A percentile compares a stretch with the other conserved stretches of the same genome.
These are phyloP conservation scores for Heracleum sosnowskyi DNA, from an alignment of 129 eudicot species.

Conservation along the genomic window DNA sequence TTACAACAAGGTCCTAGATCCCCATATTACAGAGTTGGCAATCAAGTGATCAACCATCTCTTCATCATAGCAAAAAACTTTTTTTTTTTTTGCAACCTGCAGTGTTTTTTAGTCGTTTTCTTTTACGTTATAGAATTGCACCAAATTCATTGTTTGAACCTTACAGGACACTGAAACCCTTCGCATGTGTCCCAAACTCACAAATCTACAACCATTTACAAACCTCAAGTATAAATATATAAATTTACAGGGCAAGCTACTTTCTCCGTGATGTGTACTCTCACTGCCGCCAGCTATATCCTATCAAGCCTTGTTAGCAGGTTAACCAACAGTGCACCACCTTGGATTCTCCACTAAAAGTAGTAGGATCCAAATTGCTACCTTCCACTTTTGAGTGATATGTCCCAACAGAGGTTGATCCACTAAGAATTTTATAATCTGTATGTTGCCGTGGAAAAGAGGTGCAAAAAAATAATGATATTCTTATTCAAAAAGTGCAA, in stretches of 20 bases:
- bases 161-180: not conserved
- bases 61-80: not conserved
- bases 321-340: not conserved
- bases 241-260: not conserved
- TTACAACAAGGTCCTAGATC: not conserved
- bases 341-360: not conserved
- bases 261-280: not conserved
- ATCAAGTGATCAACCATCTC: not conserved
- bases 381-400: not conserved
- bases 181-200: not conserved
- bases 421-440: not conserved
- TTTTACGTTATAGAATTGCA: not conserved
- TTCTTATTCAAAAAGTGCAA: too few relatives aligned
- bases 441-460: not conserved
- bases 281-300: not conserved
- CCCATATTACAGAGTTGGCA: not conserved
- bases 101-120: not conserved
- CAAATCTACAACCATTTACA: not conserved
- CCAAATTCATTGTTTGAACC: not conserved
- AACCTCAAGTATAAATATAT: not conserved
- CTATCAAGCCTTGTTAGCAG: not conserved
- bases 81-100: not conserved
- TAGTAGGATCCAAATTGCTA: not conserved
- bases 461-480: not conserved
- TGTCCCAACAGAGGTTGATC: not conserved